Evolutionary conservation across 768 basidiomycete species (phyloP).

Genomic region (Multifurca ochricompacta): DNA sequence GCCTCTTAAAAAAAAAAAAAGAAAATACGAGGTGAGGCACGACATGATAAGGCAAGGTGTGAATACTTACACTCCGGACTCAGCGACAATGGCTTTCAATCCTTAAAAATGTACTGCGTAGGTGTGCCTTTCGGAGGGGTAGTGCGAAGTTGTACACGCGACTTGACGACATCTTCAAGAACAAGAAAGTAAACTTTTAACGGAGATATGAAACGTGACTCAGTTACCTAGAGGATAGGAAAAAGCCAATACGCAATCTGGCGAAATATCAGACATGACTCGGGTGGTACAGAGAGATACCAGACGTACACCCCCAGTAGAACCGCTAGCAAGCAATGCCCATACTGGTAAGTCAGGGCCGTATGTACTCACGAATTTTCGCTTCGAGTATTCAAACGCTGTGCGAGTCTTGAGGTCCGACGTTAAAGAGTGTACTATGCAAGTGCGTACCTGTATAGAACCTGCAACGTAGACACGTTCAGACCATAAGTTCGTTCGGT

Average conservation of each 20-base stretch:
- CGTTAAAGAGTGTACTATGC: neutral
- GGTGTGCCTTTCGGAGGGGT: conserved; percentile 69
- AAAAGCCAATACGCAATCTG: conserved; percentile 88
- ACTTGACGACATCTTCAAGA: conserved; percentile 77
- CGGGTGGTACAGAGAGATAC: neutral
- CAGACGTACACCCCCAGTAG: conserved; percentile 66
- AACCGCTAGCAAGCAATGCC: conserved; percentile 76
- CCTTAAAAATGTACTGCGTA: conserved; percentile 72
- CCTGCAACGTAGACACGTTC: conserved; percentile 29
- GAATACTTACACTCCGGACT: conserved; percentile 61
- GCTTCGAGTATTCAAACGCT: conserved; percentile 89
- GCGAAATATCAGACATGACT: neutral
- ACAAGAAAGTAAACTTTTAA: neutral
- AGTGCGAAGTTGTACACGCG: conserved; percentile 72
- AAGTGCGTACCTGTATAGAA: conserved; percentile 57
- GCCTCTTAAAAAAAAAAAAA: conserved; percentile 29
- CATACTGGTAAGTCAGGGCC: conserved; percentile 72
- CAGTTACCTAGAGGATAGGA: conserved; percentile 76
- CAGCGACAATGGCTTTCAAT: conserved; percentile 53
- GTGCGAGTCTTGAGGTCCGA: conserved; percentile 3
- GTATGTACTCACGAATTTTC: conserved; percentile 56
- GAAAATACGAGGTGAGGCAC: neutral
- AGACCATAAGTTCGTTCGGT: neutral
- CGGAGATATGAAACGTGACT: neutral
- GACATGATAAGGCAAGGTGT: neutral